A percentile compares a stretch with the other conserved stretches of the same genome.
Evolutionary conservation across 257 asterid genomes (phyloP).

Genomic region (Scutellaria barbata): DNA sequence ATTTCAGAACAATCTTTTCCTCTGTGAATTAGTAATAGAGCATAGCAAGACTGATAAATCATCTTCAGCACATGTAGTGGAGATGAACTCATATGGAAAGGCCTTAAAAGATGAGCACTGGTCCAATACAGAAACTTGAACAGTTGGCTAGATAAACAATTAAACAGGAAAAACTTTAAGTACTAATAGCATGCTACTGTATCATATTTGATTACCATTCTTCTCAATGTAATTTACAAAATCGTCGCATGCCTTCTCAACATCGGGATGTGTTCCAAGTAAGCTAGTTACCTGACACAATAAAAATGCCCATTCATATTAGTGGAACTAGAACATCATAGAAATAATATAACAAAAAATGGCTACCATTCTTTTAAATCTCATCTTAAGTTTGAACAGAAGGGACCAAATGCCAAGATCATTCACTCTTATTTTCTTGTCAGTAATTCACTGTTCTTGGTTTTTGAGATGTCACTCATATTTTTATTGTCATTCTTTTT

Average conservation of each 20-base stretch:
- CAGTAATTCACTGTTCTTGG: background rate
- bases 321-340: constrained; percentile 30
- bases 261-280: constrained; percentile 60
- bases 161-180: constrained; percentile 20
- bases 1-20: background rate
- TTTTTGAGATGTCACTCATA: background rate
- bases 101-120: constrained; percentile 18
- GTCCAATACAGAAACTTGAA: constrained; percentile 29
- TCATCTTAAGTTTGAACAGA: constrained; percentile 31
- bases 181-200: constrained; percentile 30
- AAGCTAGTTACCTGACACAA: constrained; percentile 57
- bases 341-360: constrained; percentile 32
- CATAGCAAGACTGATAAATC: constrained; percentile 30
- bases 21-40: background rate
- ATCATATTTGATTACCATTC: constrained; percentile 48
- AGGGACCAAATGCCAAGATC: background rate
- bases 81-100: constrained; percentile 31
- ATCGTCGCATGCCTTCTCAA: constrained; percentile 64
- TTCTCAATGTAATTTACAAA: constrained; percentile 55
- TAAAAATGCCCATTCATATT: constrained; percentile 37
- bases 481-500: background rate
- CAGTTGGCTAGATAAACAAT: constrained; percentile 25
- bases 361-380: constrained; percentile 30
- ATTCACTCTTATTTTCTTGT: background rate
- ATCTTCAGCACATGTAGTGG: constrained; percentile 29